Base-by-base conservation (phyloP, 441 rosid genomes). In the Populus hybrid region DNA sequence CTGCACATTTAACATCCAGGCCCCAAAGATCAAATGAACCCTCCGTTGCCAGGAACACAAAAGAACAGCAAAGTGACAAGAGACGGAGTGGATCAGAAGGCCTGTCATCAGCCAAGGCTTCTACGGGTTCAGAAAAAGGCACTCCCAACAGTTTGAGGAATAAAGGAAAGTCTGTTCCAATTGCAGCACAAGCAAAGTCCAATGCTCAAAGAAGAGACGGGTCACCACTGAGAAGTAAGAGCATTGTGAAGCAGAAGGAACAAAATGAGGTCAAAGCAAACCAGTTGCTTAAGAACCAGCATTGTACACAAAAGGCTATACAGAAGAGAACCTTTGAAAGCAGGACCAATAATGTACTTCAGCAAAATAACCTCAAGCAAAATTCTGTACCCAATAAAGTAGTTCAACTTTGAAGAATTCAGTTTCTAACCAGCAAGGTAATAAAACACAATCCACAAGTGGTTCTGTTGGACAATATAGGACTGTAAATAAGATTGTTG, bases 351-450 rank as follows among this genome's bases (percentile, higher is more conserved):
- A 76, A 79, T 83, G 89, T 84, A 80, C 90, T 87, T 77, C 84
- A 84, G 78, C 91, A 86, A 82, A 91, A 85, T 82, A 90, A 85
- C 82, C 96, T 85, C 84, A 90, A 89, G 85, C 99, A 91, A 87
- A 95, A 90, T 85, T 82, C 78, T 74, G 35, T 67, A 20, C 65
- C 81, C 14, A 80, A 40, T 68, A 85, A 82, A 83, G 80, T 67
- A 70, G 67, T 76, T 81, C 85, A 74, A 71, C 74, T 79, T 81
- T 76, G 50, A 84, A 81, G 76, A 76, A 76, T 71, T 67, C 85
- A 32, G 75, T 67, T 79, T 23, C 88, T 75, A 88, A 88, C 66
- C 91, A 86, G 70, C 88, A 79, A 72, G 77, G 80, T 28, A 82
- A 85, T 80, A 86, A 81, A 75, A 40, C 75, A 36, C 84, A 82